Conservation (phyloP, 176 grass and related monocot genomes). For the Neostapfia colusana region DNA sequence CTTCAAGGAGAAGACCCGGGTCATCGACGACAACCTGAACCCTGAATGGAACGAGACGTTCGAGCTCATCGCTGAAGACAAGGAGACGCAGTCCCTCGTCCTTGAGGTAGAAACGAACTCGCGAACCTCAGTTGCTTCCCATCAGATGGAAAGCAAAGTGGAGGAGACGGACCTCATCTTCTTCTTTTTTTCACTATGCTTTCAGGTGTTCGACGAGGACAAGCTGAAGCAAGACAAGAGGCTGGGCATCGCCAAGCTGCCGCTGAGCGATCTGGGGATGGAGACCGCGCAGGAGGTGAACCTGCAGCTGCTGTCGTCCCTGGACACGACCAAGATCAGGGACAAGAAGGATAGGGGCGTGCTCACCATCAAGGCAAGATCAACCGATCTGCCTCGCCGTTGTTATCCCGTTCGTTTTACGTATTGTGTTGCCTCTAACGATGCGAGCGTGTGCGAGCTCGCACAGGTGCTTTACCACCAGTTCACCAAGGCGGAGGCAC, state of each 20-base stretch:
- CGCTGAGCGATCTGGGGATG: slow-evolving; percentile 61
- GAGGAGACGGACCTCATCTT: background rate
- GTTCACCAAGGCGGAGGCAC: slow-evolving; percentile 77
- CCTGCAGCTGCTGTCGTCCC: slow-evolving; percentile 79
- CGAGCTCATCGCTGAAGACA: slow-evolving; percentile 76
- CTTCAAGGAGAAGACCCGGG: slow-evolving; percentile 88
- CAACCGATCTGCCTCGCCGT: background rate
- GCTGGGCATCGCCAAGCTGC: slow-evolving; percentile 76
- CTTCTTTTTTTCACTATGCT: background rate
- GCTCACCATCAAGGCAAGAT: slow-evolving; percentile 70
- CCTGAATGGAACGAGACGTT: slow-evolving; percentile 93
- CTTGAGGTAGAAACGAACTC: slow-evolving; percentile 50
- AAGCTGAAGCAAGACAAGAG: slow-evolving; percentile 91
- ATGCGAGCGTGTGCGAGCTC: background rate
- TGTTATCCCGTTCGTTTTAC: background rate
- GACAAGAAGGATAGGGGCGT: slow-evolving; percentile 92
- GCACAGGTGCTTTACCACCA: slow-evolving; percentile 66
- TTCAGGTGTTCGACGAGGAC: slow-evolving; percentile 93
- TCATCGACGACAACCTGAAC: slow-evolving; percentile 85
- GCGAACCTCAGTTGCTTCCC: background rate
- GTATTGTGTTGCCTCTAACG: background rate
- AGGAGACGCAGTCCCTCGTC: slow-evolving; percentile 82
- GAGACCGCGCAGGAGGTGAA: slow-evolving; percentile 63
- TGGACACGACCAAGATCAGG: slow-evolving; percentile 95
- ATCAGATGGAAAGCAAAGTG: background rate